phyloP scores from a whole-genome alignment of 352 stramenopile species.

The Phytophthora tentaculata region DNA sequence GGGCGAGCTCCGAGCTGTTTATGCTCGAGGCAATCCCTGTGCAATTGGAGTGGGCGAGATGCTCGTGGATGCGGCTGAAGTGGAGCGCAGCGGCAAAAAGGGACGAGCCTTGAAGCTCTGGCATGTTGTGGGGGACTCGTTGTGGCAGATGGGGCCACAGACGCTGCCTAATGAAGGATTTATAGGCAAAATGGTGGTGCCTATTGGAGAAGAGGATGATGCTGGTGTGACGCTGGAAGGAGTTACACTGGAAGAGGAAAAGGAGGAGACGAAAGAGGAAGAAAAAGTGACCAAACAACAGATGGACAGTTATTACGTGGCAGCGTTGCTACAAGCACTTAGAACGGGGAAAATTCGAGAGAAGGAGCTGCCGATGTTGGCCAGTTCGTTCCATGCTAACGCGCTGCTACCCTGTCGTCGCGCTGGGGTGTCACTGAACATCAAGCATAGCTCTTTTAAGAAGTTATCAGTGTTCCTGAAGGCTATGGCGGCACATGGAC shows the following conservation, averaged over 20 bases:
- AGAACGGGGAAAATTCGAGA: conserved; percentile 61
- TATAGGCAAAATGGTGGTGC: conserved; percentile 44
- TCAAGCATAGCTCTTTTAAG: conserved; percentile 86
- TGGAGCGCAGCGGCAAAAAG: conserved; percentile 65
- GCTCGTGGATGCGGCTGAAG: conserved; percentile 67
- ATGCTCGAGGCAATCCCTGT: conserved; percentile 75
- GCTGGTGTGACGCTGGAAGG: conserved; percentile 30
- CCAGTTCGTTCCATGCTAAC: conserved; percentile 75
- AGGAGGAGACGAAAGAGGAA: conserved; percentile 20
- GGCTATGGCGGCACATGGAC: conserved; percentile 58
- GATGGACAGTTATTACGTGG: conserved; percentile 79
- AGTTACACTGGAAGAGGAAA: conserved; percentile 57
- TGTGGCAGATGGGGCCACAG: conserved; percentile 79
- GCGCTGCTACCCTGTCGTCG: conserved; percentile 70
- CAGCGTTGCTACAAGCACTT: conserved; percentile 71
- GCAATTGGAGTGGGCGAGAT: conserved; percentile 82
- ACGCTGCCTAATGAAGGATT: conserved; percentile 76
- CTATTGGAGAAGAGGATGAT: conserved; percentile 42
- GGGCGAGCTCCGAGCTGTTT: conserved; percentile 71
- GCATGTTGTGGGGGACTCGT: conserved; percentile 74
- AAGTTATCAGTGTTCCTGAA: conserved; percentile 82
- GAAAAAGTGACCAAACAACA: conserved; percentile 58
- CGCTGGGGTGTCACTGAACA: conserved; percentile 59
- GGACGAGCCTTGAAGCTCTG: conserved; percentile 72
- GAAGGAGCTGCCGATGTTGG: conserved; percentile 81